phyloP scores from a whole-genome alignment of 306 rosid species.

The Pyrus betulifolia region DNA sequence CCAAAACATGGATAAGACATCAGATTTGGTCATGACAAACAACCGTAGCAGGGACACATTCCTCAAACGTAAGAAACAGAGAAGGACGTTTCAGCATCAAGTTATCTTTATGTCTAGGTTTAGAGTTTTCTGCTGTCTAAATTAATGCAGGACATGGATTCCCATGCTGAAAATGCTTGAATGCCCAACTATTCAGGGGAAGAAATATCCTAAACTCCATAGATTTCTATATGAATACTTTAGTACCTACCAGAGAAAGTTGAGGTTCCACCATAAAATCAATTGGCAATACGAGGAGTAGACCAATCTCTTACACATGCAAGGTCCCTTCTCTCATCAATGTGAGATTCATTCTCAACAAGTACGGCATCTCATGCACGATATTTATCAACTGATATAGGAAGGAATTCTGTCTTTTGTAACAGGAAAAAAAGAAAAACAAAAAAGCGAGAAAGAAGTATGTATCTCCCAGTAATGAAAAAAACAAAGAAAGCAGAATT shows the following conservation, averaged over 20 bases:
- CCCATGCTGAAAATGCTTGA: not conserved
- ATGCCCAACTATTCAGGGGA: not conserved
- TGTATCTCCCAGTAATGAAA: not conserved
- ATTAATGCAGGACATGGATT: not conserved
- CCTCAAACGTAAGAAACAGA: not conserved
- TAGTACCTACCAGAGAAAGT: not conserved
- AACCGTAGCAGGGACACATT: not conserved
- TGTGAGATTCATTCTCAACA: too few relatives aligned
- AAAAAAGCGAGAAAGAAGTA: too few relatives aligned
- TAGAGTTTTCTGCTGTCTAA: not conserved
- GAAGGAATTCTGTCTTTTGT: not conserved
- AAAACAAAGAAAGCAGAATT: not conserved
- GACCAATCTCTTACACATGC: too few relatives aligned
- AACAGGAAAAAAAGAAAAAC: not conserved
- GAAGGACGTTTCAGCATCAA: not conserved
- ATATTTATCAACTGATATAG: not conserved
- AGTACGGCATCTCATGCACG: not conserved
- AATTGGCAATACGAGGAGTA: too few relatives aligned
- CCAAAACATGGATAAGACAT: not conserved
- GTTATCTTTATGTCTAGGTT: slow-evolving; percentile 1
- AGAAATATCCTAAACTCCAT: not conserved
- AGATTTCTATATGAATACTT: not conserved
- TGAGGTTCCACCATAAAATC: too few relatives aligned
- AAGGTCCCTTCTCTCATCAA: too few relatives aligned
- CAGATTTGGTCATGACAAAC: not conserved